These are phyloP conservation scores for Parasitella parasitica DNA, from an alignment of 371 early-diverging fungal species.

Conservation along the genomic window DNA sequence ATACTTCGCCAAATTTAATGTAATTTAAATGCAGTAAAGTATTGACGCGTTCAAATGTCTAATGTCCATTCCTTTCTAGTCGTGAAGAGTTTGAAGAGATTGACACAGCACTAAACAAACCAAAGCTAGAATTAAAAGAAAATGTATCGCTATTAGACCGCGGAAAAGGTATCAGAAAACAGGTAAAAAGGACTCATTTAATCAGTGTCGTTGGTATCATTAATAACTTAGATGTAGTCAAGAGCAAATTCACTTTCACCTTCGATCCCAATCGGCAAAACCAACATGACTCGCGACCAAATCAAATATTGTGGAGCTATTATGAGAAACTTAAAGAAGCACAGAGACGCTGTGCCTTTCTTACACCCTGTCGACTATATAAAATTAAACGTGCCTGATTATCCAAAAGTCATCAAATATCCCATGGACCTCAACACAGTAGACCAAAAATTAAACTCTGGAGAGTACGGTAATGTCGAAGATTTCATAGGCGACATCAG, in stretches of 20 bases:
- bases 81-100: constrained; percentile 22
- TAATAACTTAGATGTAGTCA: constrained; percentile 4
- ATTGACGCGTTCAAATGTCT: neutral
- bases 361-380: constrained; percentile 94
- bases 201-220: neutral
- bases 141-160: constrained; percentile 21
- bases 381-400: constrained; percentile 90
- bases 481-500: constrained; percentile 79
- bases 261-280: constrained; percentile 21
- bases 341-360: constrained; percentile 80
- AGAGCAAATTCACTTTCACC: constrained; percentile 29
- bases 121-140: constrained; percentile 17
- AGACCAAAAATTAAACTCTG: constrained; percentile 77
- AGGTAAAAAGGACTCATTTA: constrained; percentile 9
- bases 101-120: constrained; percentile 7
- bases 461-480: constrained; percentile 63
- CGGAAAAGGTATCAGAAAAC: constrained; percentile 19
- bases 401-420: constrained; percentile 86
- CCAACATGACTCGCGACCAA: constrained; percentile 76
- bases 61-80: neutral
- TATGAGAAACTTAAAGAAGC: constrained; percentile 71
- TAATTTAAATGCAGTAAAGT: neutral
- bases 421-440: constrained; percentile 99
- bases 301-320: constrained; percentile 77
- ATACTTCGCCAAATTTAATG: constrained; percentile 1